Evolutionary conservation across 2,329 filamentous ascomycete species (phyloP).

Genomic region (Pezizomycotina sp.): DNA sequence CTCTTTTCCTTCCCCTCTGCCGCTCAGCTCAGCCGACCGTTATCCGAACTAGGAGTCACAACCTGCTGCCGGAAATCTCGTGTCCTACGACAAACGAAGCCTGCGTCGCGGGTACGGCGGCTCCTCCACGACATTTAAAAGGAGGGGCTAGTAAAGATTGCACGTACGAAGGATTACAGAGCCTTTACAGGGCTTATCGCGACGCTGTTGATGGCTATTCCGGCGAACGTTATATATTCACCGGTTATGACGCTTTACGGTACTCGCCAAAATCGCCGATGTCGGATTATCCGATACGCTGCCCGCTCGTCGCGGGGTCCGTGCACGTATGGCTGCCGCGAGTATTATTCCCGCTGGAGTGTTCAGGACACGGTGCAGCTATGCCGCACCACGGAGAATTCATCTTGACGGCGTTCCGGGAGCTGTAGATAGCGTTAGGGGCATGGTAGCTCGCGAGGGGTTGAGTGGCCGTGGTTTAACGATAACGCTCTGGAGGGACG

Average conservation of each 20-base stretch:
- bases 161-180: slow-evolving; percentile 73
- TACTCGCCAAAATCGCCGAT: slow-evolving; percentile 59
- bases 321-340: slow-evolving; percentile 64
- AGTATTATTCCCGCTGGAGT: slow-evolving; percentile 79
- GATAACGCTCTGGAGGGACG: slow-evolving; percentile 87
- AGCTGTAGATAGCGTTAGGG: slow-evolving; percentile 61
- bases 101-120: slow-evolving; percentile 64
- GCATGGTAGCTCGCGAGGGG: slow-evolving; percentile 63
- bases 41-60: slow-evolving; percentile 70
- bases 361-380: slow-evolving; percentile 78
- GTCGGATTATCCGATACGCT: slow-evolving; percentile 49
- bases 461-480: slow-evolving; percentile 68
- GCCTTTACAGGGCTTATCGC: slow-evolving; percentile 92
- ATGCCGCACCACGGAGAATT: slow-evolving; percentile 24
- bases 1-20: slow-evolving; percentile 39
- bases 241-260: slow-evolving; percentile 89
- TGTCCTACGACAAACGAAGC: slow-evolving; percentile 75
- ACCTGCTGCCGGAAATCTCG: slow-evolving; percentile 95
- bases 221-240: slow-evolving; percentile 95
- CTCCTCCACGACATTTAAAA: slow-evolving; percentile 81
- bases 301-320: slow-evolving; percentile 64
- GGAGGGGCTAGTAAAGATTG: slow-evolving; percentile 86
- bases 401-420: slow-evolving; percentile 52
- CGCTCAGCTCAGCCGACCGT: slow-evolving; percentile 50
- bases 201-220: slow-evolving; percentile 82